phyloP scores from a whole-genome alignment of 495 filamentous ascomycete species.

The Talaromyces wortmannii region DNA sequence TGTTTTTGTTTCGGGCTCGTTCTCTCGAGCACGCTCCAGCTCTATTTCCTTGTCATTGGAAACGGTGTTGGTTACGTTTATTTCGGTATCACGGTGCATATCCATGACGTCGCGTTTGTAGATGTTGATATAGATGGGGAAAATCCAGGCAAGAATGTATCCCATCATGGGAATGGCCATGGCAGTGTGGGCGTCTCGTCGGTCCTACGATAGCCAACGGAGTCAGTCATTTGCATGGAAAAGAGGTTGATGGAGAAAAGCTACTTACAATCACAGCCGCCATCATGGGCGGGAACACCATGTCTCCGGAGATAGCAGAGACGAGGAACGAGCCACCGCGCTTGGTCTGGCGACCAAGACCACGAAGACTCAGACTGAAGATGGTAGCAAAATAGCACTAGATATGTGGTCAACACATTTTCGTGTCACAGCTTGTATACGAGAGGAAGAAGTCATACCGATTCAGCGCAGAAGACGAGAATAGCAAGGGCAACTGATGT shows the following conservation, averaged over 20 bases:
- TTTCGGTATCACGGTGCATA: conserved; percentile 32
- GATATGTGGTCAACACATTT: neutral
- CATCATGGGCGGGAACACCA: conserved; percentile 59
- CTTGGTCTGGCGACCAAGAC: conserved; percentile 66
- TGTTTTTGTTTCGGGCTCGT: conserved; percentile 4
- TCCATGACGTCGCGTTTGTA: conserved; percentile 39
- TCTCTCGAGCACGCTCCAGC: conserved; percentile 7
- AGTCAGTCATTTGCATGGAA: too few relatives aligned
- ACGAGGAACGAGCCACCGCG: conserved; percentile 60
- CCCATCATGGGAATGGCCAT: conserved; percentile 37
- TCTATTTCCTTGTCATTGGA: conserved; percentile 9
- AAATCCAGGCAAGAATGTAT: conserved; percentile 34
- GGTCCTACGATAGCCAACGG: neutral
- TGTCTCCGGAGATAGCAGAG: conserved; percentile 58
- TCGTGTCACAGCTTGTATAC: neutral
- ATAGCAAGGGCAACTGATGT: conserved; percentile 52
- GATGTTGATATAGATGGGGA: conserved; percentile 41
- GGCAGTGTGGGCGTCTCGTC: conserved; percentile 19
- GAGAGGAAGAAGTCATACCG: conserved; percentile 10
- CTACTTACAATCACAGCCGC: conserved; percentile 21
- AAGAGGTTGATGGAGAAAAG: neutral
- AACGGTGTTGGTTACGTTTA: conserved; percentile 13
- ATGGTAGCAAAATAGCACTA: conserved; percentile 62
- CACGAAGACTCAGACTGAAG: conserved; percentile 61
- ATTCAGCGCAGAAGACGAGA: conserved; percentile 65